These are phyloP conservation scores for Boletus rubroflammeus DNA, from an alignment of 768 basidiomycete species.

Conservation along the genomic window DNA sequence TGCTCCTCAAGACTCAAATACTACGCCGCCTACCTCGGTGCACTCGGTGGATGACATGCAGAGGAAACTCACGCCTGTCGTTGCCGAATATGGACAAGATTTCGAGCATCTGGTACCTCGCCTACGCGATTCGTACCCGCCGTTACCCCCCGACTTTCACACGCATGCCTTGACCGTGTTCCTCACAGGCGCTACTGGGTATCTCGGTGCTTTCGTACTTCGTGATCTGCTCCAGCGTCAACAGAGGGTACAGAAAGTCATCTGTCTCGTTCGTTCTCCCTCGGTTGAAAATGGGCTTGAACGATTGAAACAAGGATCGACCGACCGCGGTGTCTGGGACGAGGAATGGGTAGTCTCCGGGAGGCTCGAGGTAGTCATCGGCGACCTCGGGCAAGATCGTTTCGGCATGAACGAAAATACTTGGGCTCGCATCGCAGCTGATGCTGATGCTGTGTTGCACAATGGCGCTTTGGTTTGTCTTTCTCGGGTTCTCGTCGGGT, in stretches of 20 bases:
- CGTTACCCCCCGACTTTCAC: constrained; percentile 55
- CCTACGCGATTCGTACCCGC: constrained; percentile 59
- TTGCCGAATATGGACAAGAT: constrained; percentile 78
- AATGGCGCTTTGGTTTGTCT: constrained; percentile 92
- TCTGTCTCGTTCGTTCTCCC: constrained; percentile 86
- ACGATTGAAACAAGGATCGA: constrained; percentile 67
- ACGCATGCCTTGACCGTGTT: constrained; percentile 69
- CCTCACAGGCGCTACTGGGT: constrained; percentile 96
- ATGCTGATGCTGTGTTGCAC: constrained; percentile 84
- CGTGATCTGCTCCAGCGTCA: constrained; percentile 66
- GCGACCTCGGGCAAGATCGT: constrained; percentile 72
- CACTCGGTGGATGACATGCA: constrained; percentile 8
- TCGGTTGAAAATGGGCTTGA: constrained; percentile 56
- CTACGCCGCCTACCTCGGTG: constrained; percentile 15
- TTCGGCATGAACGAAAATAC: constrained; percentile 66
- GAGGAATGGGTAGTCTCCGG: constrained; percentile 71
- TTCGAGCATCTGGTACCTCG: constrained; percentile 56
- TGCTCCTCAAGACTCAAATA: constrained; percentile 32
- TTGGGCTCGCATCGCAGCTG: constrained; percentile 66
- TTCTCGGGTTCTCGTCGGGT: neutral
- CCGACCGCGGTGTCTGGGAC: constrained; percentile 85
- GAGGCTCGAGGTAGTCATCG: constrained; percentile 73
- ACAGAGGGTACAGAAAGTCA: constrained; percentile 73
- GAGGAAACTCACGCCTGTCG: constrained; percentile 22
- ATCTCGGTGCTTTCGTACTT: constrained; percentile 91